phyloP scores from a whole-genome alignment of 2,329 filamentous ascomycete genomes.

The Pseudopyricularia cyperi region DNA sequence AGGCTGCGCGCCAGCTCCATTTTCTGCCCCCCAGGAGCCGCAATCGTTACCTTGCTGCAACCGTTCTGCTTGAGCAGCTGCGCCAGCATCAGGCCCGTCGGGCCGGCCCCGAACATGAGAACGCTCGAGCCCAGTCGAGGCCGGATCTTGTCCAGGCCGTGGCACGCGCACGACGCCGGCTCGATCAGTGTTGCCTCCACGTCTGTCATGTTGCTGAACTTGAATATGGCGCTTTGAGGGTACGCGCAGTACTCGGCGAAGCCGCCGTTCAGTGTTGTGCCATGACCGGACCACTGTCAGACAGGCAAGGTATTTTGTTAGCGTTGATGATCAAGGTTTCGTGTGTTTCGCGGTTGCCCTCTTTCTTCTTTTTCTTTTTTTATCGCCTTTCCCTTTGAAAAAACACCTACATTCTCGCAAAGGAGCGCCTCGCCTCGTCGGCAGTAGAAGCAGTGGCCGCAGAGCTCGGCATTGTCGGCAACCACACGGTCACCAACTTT shows the following conservation, averaged over 20 bases:
- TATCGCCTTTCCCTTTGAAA: too few relatives aligned
- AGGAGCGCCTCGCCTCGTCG: constrained; percentile 53
- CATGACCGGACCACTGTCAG: constrained; percentile 46
- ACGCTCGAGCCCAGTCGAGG: constrained; percentile 53
- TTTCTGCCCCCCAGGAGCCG: constrained; percentile 56
- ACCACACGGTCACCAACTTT: constrained; percentile 50
- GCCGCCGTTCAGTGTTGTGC: constrained; percentile 55
- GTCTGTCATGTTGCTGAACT: constrained; percentile 50
- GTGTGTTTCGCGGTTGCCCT: background rate
- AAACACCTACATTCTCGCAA: constrained; percentile 46
- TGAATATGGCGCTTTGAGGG: constrained; percentile 44
- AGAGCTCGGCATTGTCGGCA: constrained; percentile 53
- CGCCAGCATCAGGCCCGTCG: constrained; percentile 45
- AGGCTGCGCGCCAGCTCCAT: constrained; percentile 53
- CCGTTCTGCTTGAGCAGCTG: constrained; percentile 36
- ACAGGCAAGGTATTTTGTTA: background rate
- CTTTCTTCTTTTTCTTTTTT: too few relatives aligned
- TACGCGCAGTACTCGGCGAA: constrained; percentile 57
- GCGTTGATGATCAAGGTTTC: background rate
- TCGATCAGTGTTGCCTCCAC: constrained; percentile 60
- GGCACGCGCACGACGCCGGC: constrained; percentile 58
- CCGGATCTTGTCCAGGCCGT: constrained; percentile 55
- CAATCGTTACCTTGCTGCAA: constrained; percentile 48
- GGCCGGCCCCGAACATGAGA: constrained; percentile 53
- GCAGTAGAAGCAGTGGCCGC: constrained; percentile 63